Conservation (phyloP, 768 basidiomycete species). For the Dictyophora rubrovolvata region DNA sequence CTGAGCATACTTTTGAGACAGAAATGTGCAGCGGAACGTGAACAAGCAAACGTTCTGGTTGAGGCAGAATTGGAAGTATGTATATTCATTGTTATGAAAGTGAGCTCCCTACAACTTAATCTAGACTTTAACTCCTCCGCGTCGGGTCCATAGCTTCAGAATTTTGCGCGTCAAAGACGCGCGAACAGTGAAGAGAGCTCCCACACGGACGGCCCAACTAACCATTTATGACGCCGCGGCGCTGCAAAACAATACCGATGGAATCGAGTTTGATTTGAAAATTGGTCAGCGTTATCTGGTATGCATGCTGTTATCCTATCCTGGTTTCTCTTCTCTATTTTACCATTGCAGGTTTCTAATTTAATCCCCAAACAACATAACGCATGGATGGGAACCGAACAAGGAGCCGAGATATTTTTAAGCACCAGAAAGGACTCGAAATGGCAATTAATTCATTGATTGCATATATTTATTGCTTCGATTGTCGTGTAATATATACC, state of each 20-base stretch:
- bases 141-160: slow-evolving; percentile 68
- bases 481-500: no score
- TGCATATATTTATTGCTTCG: no score
- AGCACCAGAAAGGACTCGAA: slow-evolving; percentile 54
- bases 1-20: slow-evolving; percentile 44
- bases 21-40: slow-evolving; percentile 37
- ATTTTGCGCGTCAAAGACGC: slow-evolving; percentile 61
- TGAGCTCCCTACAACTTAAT: slow-evolving; percentile 4
- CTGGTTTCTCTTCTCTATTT: slow-evolving; percentile 4
- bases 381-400: slow-evolving; percentile 60
- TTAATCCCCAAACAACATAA: slow-evolving; percentile 54
- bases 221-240: slow-evolving; percentile 74
- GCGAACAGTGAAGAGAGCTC: slow-evolving; percentile 37
- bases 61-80: slow-evolving; percentile 65
- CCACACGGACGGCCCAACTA: slow-evolving; percentile 58
- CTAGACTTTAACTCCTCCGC: slow-evolving; percentile 55
- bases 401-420: slow-evolving; percentile 60
- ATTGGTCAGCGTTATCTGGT: slow-evolving; percentile 64
- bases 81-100: slow-evolving; percentile 3
- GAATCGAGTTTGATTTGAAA: slow-evolving; percentile 36
- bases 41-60: slow-evolving; percentile 47
- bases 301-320: slow-evolving; percentile 15
- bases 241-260: slow-evolving; percentile 37
- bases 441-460: slow-evolving; percentile 29
- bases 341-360: slow-evolving; percentile 45